Conservation (phyloP, 1,284 basidiomycete genomes). For the Sphagnurus paluster region DNA sequence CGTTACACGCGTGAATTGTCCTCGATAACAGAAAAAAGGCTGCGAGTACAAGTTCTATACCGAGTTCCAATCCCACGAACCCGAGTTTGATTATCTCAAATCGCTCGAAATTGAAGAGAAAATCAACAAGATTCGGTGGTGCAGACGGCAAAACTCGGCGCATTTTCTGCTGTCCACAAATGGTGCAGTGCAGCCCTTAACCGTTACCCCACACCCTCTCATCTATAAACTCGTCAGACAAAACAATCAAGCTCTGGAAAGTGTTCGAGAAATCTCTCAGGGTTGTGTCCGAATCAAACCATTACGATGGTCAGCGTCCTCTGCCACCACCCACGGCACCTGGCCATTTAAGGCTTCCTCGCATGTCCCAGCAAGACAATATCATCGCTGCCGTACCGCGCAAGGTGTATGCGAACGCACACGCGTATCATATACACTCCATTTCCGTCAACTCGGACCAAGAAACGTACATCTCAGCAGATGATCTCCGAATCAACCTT, state of each 20-base stretch:
- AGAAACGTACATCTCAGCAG: conserved; percentile 98
- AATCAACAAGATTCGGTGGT: conserved; percentile 99
- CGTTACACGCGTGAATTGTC: conserved; percentile 9
- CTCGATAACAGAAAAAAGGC: conserved; percentile 83
- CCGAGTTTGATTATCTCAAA: conserved; percentile 99
- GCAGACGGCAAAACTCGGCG: conserved; percentile 95
- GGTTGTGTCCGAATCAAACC: conserved; percentile 96
- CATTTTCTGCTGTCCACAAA: conserved; percentile 98
- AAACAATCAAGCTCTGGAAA: conserved; percentile 99
- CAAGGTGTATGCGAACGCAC: conserved; percentile 99
- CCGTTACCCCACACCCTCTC: conserved; percentile 3
- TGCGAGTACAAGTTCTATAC: conserved; percentile 99
- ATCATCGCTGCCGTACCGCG: conserved; percentile 98
- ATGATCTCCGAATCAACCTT: conserved; percentile 95
- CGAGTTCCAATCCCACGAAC: conserved; percentile 99
- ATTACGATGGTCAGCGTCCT: conserved; percentile 75
- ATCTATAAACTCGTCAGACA: conserved; percentile 60
- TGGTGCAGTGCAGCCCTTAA: no score
- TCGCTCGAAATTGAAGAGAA: conserved; percentile 99
- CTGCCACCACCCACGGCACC: conserved; percentile 58
- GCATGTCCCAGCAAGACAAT: conserved; percentile 93
- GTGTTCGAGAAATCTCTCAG: conserved; percentile 98
- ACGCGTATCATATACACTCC: conserved; percentile 99
- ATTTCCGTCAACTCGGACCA: conserved; percentile 99
- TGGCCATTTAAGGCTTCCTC: conserved; percentile 76